Conservation (phyloP, 2,329 filamentous ascomycete species). For the Zymoseptoria ardabiliae region DNA sequence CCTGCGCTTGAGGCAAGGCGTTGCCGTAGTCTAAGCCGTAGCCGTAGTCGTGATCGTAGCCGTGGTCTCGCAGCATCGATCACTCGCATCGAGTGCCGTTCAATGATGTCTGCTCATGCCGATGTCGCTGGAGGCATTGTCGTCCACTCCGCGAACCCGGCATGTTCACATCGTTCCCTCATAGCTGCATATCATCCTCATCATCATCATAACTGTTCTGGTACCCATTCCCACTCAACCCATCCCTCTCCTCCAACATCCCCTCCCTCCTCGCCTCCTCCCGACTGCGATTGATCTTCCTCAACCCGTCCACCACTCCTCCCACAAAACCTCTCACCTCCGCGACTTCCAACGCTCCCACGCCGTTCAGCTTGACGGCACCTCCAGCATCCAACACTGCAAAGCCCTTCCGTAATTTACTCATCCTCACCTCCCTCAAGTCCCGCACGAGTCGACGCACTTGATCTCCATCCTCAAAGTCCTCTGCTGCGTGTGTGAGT, state of each 20-base stretch:
- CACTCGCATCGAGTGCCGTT: too few species aligned
- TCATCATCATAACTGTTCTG: slow-evolving; percentile 44
- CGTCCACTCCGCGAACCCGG: too few species aligned
- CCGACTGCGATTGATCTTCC: slow-evolving; percentile 72
- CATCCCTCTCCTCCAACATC: slow-evolving; percentile 58
- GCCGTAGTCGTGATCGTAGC: too few species aligned
- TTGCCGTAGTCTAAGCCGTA: too few species aligned
- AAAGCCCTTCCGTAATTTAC: slow-evolving; percentile 75
- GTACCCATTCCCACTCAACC: slow-evolving; percentile 37
- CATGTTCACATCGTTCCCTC: not conserved
- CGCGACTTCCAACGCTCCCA: slow-evolving; percentile 87
- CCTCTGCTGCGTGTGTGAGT: slow-evolving; percentile 75
- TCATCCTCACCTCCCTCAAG: slow-evolving; percentile 77
- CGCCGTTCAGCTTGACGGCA: slow-evolving; percentile 68
- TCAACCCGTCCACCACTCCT: slow-evolving; percentile 79
- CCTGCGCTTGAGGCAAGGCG: too few species aligned
- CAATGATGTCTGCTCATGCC: too few species aligned
- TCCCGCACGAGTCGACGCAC: slow-evolving; percentile 72
- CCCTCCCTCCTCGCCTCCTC: slow-evolving; percentile 72
- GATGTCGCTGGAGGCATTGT: too few species aligned
- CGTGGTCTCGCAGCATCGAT: too few species aligned
- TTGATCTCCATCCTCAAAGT: slow-evolving; percentile 66
- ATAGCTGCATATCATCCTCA: slow-evolving; percentile 54
- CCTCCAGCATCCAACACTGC: slow-evolving; percentile 63
- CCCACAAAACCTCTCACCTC: slow-evolving; percentile 78